phyloP scores from a whole-genome alignment of 2,329 filamentous ascomycete species.

The Zelopaecilomyces penicillatus region DNA sequence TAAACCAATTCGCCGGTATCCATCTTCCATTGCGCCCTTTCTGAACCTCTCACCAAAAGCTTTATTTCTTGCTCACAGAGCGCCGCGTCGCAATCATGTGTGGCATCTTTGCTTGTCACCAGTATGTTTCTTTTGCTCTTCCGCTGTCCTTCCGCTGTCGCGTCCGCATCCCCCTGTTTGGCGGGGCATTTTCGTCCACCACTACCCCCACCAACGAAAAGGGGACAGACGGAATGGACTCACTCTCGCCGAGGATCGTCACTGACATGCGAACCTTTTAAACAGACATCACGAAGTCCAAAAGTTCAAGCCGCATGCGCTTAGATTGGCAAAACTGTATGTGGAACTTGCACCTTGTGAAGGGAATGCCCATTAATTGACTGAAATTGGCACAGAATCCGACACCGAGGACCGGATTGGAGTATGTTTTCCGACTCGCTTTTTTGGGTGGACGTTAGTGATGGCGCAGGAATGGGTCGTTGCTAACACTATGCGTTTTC shows the following conservation, averaged over 20 bases:
- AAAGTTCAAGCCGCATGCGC: conserved; percentile 90
- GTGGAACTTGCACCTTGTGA: conserved; percentile 25
- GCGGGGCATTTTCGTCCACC: conserved; percentile 22
- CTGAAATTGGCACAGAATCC: conserved; percentile 50
- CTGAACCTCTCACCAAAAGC: no score
- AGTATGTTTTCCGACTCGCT: conserved; percentile 52
- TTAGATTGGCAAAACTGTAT: conserved; percentile 91
- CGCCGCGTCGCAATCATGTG: conserved; percentile 61
- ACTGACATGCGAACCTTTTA: conserved; percentile 5
- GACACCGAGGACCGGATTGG: conserved; percentile 97
- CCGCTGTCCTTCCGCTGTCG: not conserved
- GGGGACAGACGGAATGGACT: conserved; percentile 7
- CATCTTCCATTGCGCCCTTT: not conserved
- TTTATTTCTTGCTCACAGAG: not conserved
- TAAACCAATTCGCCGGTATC: no score
- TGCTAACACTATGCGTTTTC: conserved; percentile 5
- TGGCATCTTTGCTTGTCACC: conserved; percentile 93
- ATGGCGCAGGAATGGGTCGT: not conserved
- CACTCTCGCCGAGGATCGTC: no score
- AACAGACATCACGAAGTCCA: conserved; percentile 80
- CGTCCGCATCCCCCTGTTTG: conserved; percentile 12
- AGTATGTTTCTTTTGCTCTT: conserved; percentile 45
- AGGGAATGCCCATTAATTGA: conserved; percentile 6
- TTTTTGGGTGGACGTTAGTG: not conserved
- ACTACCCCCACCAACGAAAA: conserved; percentile 7